Evolutionary conservation across 1,139 yeast species (phyloP).

Genomic region (Blastobotrys malaysiensis): DNA sequence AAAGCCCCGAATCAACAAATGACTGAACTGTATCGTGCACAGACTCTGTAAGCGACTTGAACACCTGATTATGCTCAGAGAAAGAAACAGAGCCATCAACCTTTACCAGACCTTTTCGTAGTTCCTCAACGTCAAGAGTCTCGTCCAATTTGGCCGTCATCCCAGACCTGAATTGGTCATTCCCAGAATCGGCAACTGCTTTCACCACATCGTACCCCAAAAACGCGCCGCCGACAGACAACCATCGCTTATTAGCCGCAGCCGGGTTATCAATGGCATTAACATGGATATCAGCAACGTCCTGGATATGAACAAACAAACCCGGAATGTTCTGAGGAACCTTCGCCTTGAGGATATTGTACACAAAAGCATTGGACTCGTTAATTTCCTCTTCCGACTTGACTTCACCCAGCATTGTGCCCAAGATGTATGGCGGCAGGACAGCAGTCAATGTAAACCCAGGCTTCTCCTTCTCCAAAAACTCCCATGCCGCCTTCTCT

Average conservation of each 20-base stretch:
- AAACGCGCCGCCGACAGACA: slow-evolving; percentile 14
- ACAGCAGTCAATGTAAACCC: slow-evolving; percentile 39
- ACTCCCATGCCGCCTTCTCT: slow-evolving; percentile 13
- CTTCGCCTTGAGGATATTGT: slow-evolving; percentile 18
- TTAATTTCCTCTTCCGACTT: slow-evolving; percentile 23
- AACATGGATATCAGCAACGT: slow-evolving; percentile 49
- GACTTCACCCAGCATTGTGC: slow-evolving; percentile 37
- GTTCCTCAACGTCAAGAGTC: no score
- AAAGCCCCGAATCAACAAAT: no score
- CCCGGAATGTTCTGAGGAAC: not conserved
- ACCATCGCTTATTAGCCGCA: slow-evolving; percentile 39
- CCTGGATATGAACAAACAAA: slow-evolving; percentile 44
- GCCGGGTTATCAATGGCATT: slow-evolving; percentile 36
- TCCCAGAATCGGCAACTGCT: no score
- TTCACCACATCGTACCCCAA: not conserved
- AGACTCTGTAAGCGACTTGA: no score
- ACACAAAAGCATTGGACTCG: slow-evolving; percentile 23
- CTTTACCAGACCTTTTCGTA: no score
- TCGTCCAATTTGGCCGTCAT: no score
- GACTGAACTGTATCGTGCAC: no score
- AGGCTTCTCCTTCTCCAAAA: slow-evolving; percentile 28
- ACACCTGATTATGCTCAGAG: no score
- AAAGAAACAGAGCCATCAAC: no score
- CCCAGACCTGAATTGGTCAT: no score
- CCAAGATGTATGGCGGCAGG: slow-evolving; percentile 45